These are phyloP conservation scores for Penicillium brevicompactum DNA, from an alignment of 2,329 filamentous ascomycete genomes.

Conservation along the genomic window DNA sequence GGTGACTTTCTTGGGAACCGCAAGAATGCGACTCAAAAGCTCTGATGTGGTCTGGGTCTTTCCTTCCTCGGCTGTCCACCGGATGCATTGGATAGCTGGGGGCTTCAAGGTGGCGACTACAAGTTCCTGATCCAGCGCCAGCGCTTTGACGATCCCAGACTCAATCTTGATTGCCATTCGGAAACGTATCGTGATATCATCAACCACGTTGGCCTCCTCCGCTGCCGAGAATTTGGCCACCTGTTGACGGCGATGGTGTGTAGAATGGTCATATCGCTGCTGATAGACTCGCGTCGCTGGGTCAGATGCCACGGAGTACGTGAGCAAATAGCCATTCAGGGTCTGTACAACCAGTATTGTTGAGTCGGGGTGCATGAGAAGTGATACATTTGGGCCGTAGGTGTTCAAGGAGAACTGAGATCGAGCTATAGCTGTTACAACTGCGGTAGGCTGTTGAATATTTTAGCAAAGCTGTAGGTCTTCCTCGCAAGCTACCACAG, in stretches of 20 bases:
- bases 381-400: constrained; percentile 82
- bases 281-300: constrained; percentile 81
- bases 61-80: constrained; percentile 82
- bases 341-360: constrained; percentile 92
- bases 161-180: constrained; percentile 98
- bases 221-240: constrained; percentile 61
- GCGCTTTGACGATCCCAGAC: constrained; percentile 82
- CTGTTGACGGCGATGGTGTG: constrained; percentile 49
- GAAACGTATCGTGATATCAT: constrained; percentile 87
- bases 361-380: constrained; percentile 87
- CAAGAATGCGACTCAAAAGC: constrained; percentile 81
- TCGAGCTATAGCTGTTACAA: constrained; percentile 81
- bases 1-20: constrained; percentile 75
- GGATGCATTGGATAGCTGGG: constrained; percentile 93
- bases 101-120: constrained; percentile 90
- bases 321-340: constrained; percentile 82
- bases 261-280: constrained; percentile 66
- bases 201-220: constrained; percentile 79
- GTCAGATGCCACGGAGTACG: constrained; percentile 87
- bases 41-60: constrained; percentile 89
- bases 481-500: constrained; percentile 1
- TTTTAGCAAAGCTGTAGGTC: constrained; percentile 24
- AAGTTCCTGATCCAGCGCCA: constrained; percentile 90
- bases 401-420: constrained; percentile 76
- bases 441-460: constrained; percentile 72